phyloP scores from a whole-genome alignment of 225 moss, liverwort and hornwort species.

The Neckera pumila region DNA sequence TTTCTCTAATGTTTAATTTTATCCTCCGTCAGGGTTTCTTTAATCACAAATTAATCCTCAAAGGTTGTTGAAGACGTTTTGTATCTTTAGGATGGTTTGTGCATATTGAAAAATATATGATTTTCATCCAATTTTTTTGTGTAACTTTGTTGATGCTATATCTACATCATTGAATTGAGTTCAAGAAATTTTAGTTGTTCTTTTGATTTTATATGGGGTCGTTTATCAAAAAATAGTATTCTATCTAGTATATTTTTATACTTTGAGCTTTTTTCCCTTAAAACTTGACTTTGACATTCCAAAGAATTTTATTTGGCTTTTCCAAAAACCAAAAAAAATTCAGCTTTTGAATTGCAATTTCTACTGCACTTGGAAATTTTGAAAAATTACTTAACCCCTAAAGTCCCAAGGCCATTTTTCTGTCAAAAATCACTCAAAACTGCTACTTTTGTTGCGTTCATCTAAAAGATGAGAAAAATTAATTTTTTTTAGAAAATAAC shows the following conservation, averaged over 20 bases:
- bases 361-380: background rate
- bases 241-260: background rate
- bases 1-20: too few relatives aligned
- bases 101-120: background rate
- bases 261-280: background rate
- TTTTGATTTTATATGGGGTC: background rate
- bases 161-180: background rate
- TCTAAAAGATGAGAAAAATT: too few relatives aligned
- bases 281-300: background rate
- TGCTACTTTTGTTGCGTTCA: too few relatives aligned
- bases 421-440: too few relatives aligned
- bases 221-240: background rate
- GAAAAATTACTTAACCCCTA: fast-evolving
- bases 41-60: background rate
- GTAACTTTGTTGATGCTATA: background rate
- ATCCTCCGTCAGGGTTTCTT: too few relatives aligned
- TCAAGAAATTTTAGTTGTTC: background rate
- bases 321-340: fast-evolving
- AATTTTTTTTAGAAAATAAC: too few relatives aligned
- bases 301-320: fast-evolving
- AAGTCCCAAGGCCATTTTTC: too few relatives aligned
- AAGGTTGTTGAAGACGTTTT: background rate
- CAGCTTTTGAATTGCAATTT: fast-evolving
- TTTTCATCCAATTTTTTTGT: background rate
- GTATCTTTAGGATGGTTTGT: background rate